Evolutionary conservation across 2,329 filamentous ascomycete genomes (phyloP).

Genomic region (Corniculantispora saksenae): DNA sequence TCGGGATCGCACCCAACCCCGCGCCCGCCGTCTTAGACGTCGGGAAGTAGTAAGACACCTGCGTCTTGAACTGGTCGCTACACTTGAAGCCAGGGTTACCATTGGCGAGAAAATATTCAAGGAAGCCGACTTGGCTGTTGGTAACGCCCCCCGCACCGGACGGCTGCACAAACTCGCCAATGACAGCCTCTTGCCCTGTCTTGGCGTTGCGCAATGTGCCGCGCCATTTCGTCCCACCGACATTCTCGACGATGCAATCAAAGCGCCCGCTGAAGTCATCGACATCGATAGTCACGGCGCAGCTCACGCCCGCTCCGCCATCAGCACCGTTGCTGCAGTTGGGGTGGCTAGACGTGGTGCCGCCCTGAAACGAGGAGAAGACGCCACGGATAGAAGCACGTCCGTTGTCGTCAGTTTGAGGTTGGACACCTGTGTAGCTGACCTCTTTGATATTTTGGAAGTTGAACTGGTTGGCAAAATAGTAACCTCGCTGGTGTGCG

Average conservation of each 20-base stretch:
- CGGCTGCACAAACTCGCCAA: constrained; percentile 27
- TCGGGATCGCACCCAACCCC: constrained; percentile 20
- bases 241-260: constrained; percentile 24
- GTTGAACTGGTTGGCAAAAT: constrained; percentile 28
- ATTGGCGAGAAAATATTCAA: constrained; percentile 29
- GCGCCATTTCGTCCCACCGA: constrained; percentile 24
- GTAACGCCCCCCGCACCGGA: constrained; percentile 21
- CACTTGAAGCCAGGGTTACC: constrained; percentile 20
- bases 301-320: constrained; percentile 28
- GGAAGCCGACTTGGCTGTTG: constrained; percentile 23
- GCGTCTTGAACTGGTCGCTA: constrained; percentile 21
- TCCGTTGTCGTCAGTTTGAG: constrained; percentile 20
- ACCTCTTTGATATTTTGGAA: constrained; percentile 18
- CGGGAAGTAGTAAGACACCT: constrained; percentile 22
- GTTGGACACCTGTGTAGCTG: constrained; percentile 27
- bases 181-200: constrained; percentile 12
- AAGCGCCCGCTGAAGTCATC: constrained; percentile 25
- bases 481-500: constrained; percentile 24
- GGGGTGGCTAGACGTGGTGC: constrained; percentile 21
- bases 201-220: constrained; percentile 25
- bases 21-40: constrained; percentile 20
- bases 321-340: constrained; percentile 30
- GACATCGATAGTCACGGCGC: constrained; percentile 19
- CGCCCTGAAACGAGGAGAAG: constrained; percentile 26
- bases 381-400: constrained; percentile 23